Evolutionary conservation across 208 protist genomes (phyloP), one percentile per base, ranked within the genome.

Genomic region (Naegleria fowleri): DNA sequence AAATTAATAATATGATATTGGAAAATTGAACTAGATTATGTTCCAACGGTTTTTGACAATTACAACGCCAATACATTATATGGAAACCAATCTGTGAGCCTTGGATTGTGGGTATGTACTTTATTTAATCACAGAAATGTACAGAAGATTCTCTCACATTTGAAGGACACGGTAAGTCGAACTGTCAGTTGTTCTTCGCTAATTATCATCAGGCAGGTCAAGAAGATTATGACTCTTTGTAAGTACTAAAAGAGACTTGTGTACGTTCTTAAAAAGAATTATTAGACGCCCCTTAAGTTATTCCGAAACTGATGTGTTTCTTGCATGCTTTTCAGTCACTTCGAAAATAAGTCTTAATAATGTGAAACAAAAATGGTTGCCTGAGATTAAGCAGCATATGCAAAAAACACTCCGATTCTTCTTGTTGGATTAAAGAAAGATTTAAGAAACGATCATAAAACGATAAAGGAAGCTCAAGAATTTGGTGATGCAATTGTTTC

Each of bases 51-150:
- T 2, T 85, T 85, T 43, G 79, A 85, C 43, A 85, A 85, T 43
- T 85, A 85, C 36, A 85, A 76, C 22, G 96, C 95, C 5, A 97
- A 96, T 29, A 93, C 95, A 5, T 95, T 97, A 93, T 93, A 93
- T 33, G 94, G 94, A 51, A 92, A 91, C 41, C 93, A 94, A 89
- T 92, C 95, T 43, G 92, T 94, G 48, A 92, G 83, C 43, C 85
- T 97, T 15, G 93, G 93, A 29, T 87, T 97, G 6, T 96, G 95
- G 93, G 93, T 75, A 75, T n/a, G 58, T 75, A 22, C 16, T 58
- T 58, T 58, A 58, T 58, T n/a, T n/a, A n/a, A n/a, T n/a, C n/a
- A n/a, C n/a, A n/a, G n/a, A n/a, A n/a, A n/a, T n/a, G n/a, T n/a
- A n/a, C n/a, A n/a, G n/a, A n/a, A n/a, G n/a, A n/a, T n/a, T n/a